Base-by-base conservation (phyloP, 164 flowering plant genomes). In the Piper longum region DNA sequence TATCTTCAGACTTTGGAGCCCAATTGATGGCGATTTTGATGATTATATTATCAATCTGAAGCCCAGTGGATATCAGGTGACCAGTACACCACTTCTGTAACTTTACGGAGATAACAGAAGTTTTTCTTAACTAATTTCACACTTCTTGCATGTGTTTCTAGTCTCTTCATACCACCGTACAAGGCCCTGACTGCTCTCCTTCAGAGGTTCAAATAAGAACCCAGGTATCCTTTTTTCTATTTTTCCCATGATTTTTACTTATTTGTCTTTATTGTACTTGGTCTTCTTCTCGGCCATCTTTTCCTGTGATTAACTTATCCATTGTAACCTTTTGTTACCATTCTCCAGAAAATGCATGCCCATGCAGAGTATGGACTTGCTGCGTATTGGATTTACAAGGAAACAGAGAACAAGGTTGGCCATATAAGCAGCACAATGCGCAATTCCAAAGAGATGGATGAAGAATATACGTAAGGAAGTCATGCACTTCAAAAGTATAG, bases 351-450 rank as follows among this genome's bases (percentile, higher is more conserved):
- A 69, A 89, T 91, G 98, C 98, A 91, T 66, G 95, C 87, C 67
- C 77, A 87, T 77, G 98, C 96, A 63, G 96, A 89, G 71, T 90
- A 84, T 77, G 98, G 98, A 61, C 84, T 85, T 74, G 98, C 96
- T 68, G 98, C 98, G 17, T 96, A 91, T 69, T 91, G 98, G 98
- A 95, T 91, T 65, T 91, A 91, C 65, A 91, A 91, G 69, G 98
- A 91, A 80, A 70, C 84, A 45, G 96, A 75, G 61, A 80, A 63
- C 72, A 70, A 71, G 57, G 68, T 76, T 67, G 67, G 75, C 59
- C 62, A 72, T 26, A 54, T 67, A 44, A 60, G 66, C 65, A 56
- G 7, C 19, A 9, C 59, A 62, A 54, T 63, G 42, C 85, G 17
- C 57, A 16, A 56, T 7, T 56, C 59, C 59, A 56, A 56, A 16